A percentile compares a stretch with the other conserved stretches of the same genome.
phyloP scores from a whole-genome alignment of 2,329 filamentous ascomycete genomes.

The Talaromyces sp. region DNA sequence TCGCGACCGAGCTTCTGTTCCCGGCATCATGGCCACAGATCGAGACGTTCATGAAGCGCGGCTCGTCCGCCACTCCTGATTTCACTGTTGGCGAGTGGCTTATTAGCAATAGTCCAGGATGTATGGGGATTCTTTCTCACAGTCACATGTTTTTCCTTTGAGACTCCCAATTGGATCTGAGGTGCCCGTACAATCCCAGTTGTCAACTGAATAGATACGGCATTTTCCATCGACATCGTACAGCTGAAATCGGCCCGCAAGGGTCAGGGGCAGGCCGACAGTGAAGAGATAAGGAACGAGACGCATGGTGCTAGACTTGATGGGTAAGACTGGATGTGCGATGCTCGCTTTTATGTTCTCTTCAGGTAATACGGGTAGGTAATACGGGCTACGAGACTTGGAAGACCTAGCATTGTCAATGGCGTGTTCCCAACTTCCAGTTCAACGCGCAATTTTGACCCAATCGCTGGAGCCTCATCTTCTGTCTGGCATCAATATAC shows the following conservation, averaged over 20 bases:
- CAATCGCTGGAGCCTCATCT: neutral
- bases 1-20: neutral
- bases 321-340: neutral
- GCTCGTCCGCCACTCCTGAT: neutral
- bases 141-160: neutral
- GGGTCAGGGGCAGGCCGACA: neutral
- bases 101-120: neutral
- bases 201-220: neutral
- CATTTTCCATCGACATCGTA: neutral
- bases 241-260: neutral
- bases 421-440: neutral
- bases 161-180: neutral
- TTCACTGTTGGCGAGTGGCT: neutral
- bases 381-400: neutral
- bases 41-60: neutral
- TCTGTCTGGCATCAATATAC: neutral
- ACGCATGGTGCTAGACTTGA: neutral
- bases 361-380: neutral
- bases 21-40: neutral
- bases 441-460: neutral
- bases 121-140: neutral
- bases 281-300: neutral
- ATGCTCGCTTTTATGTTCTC: neutral
- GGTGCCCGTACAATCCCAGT: neutral
- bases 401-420: neutral